Evolutionary conservation across 257 asterid genomes (phyloP), one percentile per base, ranked within the genome.

Genomic region (Marsdenia floribunda): DNA sequence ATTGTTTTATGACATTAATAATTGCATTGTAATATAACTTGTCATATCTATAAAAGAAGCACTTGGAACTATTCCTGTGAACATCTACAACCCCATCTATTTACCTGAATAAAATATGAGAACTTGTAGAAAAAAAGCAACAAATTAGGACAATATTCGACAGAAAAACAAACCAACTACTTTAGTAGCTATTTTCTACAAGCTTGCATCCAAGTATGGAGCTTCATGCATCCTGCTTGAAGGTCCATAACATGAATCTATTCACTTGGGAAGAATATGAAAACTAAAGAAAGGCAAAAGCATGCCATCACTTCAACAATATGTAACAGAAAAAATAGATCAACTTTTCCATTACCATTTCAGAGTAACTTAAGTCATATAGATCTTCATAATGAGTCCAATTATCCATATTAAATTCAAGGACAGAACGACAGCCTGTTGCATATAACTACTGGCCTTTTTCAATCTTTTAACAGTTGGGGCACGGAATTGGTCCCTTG

Each of bases 401-500:
- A 79, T 94, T 97, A 73, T 94, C 99, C 90, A 92, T 84, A 89
- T 61, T 88, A 72, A 92, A 84, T 71, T 95, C 98, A 77, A 97
- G 90, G 71, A 82, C 80, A 57, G 97, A 84, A 64, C 96, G 96
- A 79, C 86, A 79, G 61, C 99, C 97, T 81, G 81, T 87, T 24
- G 97, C 96, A 86, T 86, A 95, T 60, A 92, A 90, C 99, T 98
- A 95, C 78, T 88, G 99, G 33, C 99, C 98, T 88, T 89, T 92
- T 90, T 95, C 99, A 81, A 87, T 85, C 84, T 95, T 88, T 40
- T 98, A 93, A 86, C 99, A 95, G 87, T 95, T 95, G 71, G 98
- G 99, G 80, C 99, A 95, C 87, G 90, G 98, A 98, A 95, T 95
- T 73, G 93, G 90, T 77, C 98, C 99, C 86, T 95, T 92, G n/a